phyloP scores from a whole-genome alignment of 495 filamentous ascomycete species.

The Podospora conica region DNA sequence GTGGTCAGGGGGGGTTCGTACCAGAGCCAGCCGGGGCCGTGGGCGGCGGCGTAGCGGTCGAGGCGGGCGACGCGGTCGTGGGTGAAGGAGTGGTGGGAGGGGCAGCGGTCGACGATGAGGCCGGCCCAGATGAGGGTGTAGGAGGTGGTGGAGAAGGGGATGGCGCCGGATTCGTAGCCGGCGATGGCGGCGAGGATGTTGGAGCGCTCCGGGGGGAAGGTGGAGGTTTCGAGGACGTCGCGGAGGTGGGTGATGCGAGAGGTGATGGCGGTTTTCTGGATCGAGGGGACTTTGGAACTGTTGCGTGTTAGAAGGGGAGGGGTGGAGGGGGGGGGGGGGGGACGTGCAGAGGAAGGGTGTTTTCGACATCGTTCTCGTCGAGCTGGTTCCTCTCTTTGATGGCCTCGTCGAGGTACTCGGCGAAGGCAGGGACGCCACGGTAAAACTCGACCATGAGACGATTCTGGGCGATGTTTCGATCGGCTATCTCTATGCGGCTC shows the following conservation, averaged over 20 bases:
- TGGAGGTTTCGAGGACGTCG: slow-evolving; percentile 25
- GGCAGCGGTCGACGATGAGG: slow-evolving; percentile 38
- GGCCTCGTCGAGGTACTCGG: slow-evolving; percentile 26
- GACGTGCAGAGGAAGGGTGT: slow-evolving; percentile 34
- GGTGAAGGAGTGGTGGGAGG: slow-evolving; percentile 33
- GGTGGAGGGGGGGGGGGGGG: neutral
- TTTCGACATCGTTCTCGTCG: slow-evolving; percentile 33
- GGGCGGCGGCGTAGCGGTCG: slow-evolving; percentile 29
- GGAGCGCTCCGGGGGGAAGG: slow-evolving; percentile 33
- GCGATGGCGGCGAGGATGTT: slow-evolving; percentile 42
- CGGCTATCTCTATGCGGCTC: slow-evolving; percentile 34
- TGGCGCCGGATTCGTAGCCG: slow-evolving; percentile 37
- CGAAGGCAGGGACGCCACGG: slow-evolving; percentile 20
- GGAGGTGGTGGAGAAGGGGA: slow-evolving; percentile 28
- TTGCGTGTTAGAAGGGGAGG: neutral
- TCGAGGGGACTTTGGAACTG: slow-evolving; percentile 19
- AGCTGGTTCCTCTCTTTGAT: slow-evolving; percentile 29
- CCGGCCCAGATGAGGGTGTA: slow-evolving; percentile 44
- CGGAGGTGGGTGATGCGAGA: slow-evolving; percentile 28
- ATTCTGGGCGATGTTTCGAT: slow-evolving; percentile 34
- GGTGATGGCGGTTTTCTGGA: slow-evolving; percentile 23
- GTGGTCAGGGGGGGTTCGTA: slow-evolving; percentile 40
- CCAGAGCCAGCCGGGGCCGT: slow-evolving; percentile 46
- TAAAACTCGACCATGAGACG: slow-evolving; percentile 29
- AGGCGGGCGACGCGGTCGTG: slow-evolving; percentile 35